Conservation (phyloP, 345 rosid species). For the Garcia nutans region DNA sequence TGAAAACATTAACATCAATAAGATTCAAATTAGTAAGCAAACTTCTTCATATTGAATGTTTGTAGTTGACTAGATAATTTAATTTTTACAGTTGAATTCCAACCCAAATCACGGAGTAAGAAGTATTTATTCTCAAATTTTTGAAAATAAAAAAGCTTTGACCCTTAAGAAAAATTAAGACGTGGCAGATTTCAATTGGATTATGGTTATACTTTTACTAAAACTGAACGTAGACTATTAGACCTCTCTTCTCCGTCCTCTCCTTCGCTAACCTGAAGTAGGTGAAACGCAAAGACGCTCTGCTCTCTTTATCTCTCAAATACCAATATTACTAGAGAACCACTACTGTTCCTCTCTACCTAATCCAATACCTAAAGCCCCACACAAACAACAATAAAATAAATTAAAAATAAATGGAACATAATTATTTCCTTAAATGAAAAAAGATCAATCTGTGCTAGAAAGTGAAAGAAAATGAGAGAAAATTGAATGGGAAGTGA, state of each 20-base stretch:
- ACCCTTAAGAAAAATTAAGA: neutral
- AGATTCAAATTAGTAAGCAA: too few relatives aligned
- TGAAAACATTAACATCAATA: too few relatives aligned
- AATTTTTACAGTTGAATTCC: neutral
- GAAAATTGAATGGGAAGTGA: conserved; percentile 8
- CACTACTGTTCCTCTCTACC: conserved; percentile 29
- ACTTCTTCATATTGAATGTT: too few relatives aligned
- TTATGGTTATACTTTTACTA: conserved; percentile 16
- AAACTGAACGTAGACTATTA: conserved; percentile 27
- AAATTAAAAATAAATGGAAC: neutral
- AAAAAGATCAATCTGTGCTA: neutral
- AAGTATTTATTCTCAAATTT: too few relatives aligned
- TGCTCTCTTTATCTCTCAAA: neutral
- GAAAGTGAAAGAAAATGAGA: conserved; percentile 19
- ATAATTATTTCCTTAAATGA: neutral
- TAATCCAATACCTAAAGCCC: conserved; percentile 31
- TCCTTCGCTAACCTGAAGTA: conserved; percentile 25
- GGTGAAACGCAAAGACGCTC: conserved; percentile 51
- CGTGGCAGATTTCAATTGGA: conserved; percentile 34
- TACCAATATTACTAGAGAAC: conserved; percentile 28
- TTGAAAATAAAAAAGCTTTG: neutral
- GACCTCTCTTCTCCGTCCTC: conserved; percentile 21
- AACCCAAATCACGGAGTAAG: too few relatives aligned
- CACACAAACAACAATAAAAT: neutral
- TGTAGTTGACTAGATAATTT: neutral